Evolutionary conservation across 345 rosid genomes (phyloP).

Genomic region (Syzygium aqueum): DNA sequence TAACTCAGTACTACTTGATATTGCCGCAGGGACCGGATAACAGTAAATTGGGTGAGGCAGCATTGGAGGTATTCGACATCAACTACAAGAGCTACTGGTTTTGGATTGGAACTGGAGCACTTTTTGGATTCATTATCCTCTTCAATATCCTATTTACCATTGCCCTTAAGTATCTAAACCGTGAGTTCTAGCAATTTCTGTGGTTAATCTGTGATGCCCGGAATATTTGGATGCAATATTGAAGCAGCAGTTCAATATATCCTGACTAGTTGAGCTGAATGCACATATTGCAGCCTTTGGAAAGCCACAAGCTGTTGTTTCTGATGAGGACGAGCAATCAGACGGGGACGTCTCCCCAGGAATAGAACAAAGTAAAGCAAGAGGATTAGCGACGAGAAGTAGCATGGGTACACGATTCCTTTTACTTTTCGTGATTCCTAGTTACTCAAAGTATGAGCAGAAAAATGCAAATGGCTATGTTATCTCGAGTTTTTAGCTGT

Average conservation of each 20-base stretch:
- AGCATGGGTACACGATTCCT: neutral
- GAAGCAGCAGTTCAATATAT: neutral
- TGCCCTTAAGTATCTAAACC: constrained; percentile 49
- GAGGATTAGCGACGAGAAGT: constrained; percentile 18
- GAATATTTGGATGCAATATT: neutral
- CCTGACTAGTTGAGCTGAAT: neutral
- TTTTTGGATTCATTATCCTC: constrained; percentile 51
- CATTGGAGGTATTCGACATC: constrained; percentile 41
- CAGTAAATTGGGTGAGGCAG: constrained; percentile 36
- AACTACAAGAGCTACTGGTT: constrained; percentile 55
- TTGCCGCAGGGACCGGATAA: constrained; percentile 41
- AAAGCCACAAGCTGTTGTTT: constrained; percentile 50
- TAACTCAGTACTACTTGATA: neutral
- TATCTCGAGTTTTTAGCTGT: neutral
- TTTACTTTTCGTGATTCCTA: neutral
- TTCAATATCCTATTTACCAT: constrained; percentile 73
- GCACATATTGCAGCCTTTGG: constrained; percentile 40
- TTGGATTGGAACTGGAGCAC: constrained; percentile 67
- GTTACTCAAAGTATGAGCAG: neutral
- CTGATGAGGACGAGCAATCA: constrained; percentile 25
- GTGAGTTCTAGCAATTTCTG: constrained; percentile 27
- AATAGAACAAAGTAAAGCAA: constrained; percentile 20
- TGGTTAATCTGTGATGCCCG: neutral
- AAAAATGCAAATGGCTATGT: neutral
- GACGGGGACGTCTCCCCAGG: neutral